Conservation (phyloP, 805 yeast genomes). For the Ogataea saltuana region DNA sequence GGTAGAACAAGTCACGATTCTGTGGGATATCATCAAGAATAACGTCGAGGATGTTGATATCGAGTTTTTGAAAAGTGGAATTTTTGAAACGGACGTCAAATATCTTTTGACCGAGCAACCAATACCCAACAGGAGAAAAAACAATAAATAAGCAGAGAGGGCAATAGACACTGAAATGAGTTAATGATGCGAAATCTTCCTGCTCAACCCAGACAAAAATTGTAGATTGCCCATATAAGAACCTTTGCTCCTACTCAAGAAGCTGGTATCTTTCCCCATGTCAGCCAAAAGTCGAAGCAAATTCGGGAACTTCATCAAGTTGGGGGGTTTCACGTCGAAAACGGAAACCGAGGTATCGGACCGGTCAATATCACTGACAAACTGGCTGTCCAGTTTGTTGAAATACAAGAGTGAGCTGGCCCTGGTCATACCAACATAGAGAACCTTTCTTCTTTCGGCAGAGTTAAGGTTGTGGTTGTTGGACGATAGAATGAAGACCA, state of each 20-base stretch:
- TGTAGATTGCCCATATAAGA: conserved; percentile 7
- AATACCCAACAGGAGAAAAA: conserved; percentile 28
- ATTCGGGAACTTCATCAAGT: conserved; percentile 12
- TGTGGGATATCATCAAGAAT: conserved; percentile 19
- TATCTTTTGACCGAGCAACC: conserved; percentile 51
- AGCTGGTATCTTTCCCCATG: conserved; percentile 19
- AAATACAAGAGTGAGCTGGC: conserved; percentile 50
- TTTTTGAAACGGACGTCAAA: conserved; percentile 37
- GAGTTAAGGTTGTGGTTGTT: conserved; percentile 22
- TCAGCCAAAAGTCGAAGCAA: conserved; percentile 14
- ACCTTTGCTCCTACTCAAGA: conserved; percentile 3
- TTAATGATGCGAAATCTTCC: conserved; percentile 14
- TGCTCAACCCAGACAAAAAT: conserved; percentile 7
- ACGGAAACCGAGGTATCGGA: conserved; percentile 7
- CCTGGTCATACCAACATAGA: conserved; percentile 69
- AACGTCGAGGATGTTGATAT: conserved; percentile 27
- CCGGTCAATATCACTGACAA: conserved; percentile 24
- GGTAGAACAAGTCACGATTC: conserved; percentile 12
- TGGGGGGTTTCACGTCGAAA: conserved; percentile 14
- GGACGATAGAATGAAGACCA: conserved; percentile 52
- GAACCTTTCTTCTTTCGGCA: conserved; percentile 41
- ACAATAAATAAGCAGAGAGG: conserved; percentile 7
- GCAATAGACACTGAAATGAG: background rate
- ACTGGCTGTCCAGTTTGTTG: conserved; percentile 27
- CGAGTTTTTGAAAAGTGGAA: conserved; percentile 26